phyloP scores from a whole-genome alignment of 1,284 basidiomycete genomes.

The Stereum hirsutum region DNA sequence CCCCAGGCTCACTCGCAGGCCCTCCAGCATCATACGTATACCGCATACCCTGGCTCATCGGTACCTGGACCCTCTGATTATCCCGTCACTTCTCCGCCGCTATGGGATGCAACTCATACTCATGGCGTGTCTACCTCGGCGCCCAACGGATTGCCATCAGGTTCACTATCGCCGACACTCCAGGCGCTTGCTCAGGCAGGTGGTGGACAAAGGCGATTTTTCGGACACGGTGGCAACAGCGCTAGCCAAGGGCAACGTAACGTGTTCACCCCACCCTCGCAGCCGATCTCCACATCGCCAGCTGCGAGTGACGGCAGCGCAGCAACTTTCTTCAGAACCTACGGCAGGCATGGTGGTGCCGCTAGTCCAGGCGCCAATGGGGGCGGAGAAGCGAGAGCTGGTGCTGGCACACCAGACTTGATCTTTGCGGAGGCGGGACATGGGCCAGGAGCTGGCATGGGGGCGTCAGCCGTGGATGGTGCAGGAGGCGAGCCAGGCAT shows the following conservation, averaged over 20 bases:
- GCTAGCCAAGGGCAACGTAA: neutral
- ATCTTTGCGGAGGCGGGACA: conserved; percentile 72
- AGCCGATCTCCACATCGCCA: conserved; percentile 36
- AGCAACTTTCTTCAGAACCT: conserved; percentile 50
- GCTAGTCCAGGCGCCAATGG: conserved; percentile 14
- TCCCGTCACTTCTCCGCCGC: no score
- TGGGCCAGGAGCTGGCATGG: conserved; percentile 39
- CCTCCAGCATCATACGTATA: no score
- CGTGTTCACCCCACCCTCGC: neutral
- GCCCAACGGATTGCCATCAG: neutral
- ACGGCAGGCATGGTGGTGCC: conserved; percentile 34
- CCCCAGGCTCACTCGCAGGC: no score
- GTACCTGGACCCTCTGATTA: no score
- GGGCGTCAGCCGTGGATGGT: conserved; percentile 15
- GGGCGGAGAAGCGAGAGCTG: conserved; percentile 29
- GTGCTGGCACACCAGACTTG: conserved; percentile 62
- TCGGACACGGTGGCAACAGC: neutral
- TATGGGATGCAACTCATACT: no score
- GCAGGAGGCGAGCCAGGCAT: neutral
- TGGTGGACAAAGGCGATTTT: neutral
- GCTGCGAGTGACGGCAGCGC: conserved; percentile 45
- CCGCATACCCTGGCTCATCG: no score
- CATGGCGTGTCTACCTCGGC: neutral
- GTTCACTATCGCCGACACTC: neutral
- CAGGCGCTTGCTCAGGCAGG: neutral